Conservation (phyloP, 768 basidiomycete species). For the Cystobasidium ongulense region DNA sequence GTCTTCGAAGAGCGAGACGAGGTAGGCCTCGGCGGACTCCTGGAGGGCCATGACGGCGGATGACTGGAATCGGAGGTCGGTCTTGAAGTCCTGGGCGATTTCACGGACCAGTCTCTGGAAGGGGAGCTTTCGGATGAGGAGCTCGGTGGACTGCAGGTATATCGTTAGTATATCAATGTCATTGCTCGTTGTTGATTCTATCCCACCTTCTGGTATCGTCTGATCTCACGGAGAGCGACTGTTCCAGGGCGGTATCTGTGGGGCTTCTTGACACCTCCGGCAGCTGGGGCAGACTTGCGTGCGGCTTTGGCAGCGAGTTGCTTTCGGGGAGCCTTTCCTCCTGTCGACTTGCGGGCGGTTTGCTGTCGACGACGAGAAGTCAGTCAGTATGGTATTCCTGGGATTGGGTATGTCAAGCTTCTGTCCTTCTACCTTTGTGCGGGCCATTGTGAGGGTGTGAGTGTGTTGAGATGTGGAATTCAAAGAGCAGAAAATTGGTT, state of each 20-base stretch:
- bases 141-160: conserved; percentile 42
- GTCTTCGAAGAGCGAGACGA: conserved; percentile 52
- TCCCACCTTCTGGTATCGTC: conserved; percentile 45
- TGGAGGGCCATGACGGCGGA: conserved; percentile 53
- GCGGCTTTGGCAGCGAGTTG: conserved; percentile 94
- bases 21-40: conserved; percentile 54
- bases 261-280: conserved; percentile 87
- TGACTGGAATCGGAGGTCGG: conserved; percentile 51
- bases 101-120: conserved; percentile 55
- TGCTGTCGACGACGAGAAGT: conserved; percentile 14
- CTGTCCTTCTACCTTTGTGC: conserved; percentile 43
- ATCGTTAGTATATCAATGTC: not conserved
- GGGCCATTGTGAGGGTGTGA: conserved; percentile 43
- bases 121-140: conserved; percentile 46
- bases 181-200: conserved; percentile 36
- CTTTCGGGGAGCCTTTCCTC: conserved; percentile 79
- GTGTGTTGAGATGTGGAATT: not conserved
- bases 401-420: not conserved
- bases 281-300: conserved; percentile 70
- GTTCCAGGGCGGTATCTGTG: conserved; percentile 64
- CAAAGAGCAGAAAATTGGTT: not conserved
- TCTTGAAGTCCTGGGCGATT: conserved; percentile 73
- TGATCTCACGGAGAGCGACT: conserved; percentile 52
- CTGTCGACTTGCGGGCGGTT: conserved; percentile 48
- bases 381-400: not conserved